These are phyloP conservation scores for Sclerospora graminicola DNA, from an alignment of 352 stramenopile genomes.

Conservation along the genomic window DNA sequence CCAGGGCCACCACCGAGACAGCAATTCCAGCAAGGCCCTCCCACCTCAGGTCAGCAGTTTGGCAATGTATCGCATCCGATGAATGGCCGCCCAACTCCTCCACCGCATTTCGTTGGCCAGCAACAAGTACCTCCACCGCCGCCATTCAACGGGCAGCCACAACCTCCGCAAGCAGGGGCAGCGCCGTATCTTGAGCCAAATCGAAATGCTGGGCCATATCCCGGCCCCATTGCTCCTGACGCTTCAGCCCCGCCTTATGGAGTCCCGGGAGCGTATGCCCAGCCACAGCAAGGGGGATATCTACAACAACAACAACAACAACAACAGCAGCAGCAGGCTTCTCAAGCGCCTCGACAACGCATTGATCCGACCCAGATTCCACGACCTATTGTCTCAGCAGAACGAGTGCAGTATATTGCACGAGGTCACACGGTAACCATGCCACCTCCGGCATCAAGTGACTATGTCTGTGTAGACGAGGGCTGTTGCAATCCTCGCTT, in stretches of 20 bases:
- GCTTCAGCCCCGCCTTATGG: conserved; percentile 14
- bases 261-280: conserved; percentile 11
- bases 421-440: conserved; percentile 77
- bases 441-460: conserved; percentile 59
- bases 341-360: conserved; percentile 51
- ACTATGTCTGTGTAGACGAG: conserved; percentile 79
- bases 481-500: conserved; percentile 85
- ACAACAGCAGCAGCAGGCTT: conserved; percentile 21
- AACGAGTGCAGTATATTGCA: conserved; percentile 66
- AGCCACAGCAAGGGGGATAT: conserved; percentile 24
- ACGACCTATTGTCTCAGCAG: conserved; percentile 52
- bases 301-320: conserved; percentile 23
- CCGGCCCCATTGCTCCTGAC: conserved; percentile 7
- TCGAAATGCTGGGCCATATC: conserved; percentile 24
- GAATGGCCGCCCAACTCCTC: not conserved
- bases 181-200: conserved; percentile 24
- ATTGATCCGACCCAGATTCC: conserved; percentile 86
- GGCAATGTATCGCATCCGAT: conserved; percentile 1
- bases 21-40: not conserved
- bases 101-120: conserved; percentile 5
- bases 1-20: conserved; percentile 3
- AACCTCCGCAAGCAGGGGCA: conserved; percentile 14
- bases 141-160: conserved; percentile 14
- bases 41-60: conserved; percentile 1
- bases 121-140: conserved; percentile 10